phyloP scores from a whole-genome alignment of 2,329 filamentous ascomycete genomes.

The Corinectria fuckeliana region DNA sequence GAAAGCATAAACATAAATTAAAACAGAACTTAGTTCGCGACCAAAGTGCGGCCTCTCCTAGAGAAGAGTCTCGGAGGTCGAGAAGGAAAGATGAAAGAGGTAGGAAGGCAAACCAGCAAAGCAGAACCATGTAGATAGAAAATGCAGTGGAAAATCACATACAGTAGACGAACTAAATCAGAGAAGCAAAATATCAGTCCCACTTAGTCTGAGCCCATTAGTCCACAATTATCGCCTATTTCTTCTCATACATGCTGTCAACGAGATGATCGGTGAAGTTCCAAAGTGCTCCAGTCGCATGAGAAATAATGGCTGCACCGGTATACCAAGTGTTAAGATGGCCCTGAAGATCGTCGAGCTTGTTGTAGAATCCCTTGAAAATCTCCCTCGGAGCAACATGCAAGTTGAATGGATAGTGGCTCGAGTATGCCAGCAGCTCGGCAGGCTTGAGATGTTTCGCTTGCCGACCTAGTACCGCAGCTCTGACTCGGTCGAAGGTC shows the following conservation, averaged over 20 bases:
- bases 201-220: background rate
- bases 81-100: background rate
- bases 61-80: background rate
- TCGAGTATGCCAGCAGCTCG: conserved; percentile 21
- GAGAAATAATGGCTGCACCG: conserved; percentile 25
- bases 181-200: background rate
- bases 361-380: conserved; percentile 22
- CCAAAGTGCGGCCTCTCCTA: background rate
- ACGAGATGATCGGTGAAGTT: conserved; percentile 29
- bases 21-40: background rate
- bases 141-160: background rate
- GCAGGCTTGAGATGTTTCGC: background rate
- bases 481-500: conserved; percentile 23
- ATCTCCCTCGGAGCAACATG: conserved; percentile 19
- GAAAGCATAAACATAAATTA: no score
- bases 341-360: conserved; percentile 25
- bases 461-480: background rate
- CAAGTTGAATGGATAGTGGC: conserved; percentile 28
- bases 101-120: background rate
- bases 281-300: conserved; percentile 27
- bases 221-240: background rate
- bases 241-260: conserved; percentile 20
- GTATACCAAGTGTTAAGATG: conserved; percentile 27
- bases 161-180: background rate
- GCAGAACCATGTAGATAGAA: background rate